Base-by-base conservation (phyloP, 805 yeast species). In the Yamadazyma kitorensis region DNA sequence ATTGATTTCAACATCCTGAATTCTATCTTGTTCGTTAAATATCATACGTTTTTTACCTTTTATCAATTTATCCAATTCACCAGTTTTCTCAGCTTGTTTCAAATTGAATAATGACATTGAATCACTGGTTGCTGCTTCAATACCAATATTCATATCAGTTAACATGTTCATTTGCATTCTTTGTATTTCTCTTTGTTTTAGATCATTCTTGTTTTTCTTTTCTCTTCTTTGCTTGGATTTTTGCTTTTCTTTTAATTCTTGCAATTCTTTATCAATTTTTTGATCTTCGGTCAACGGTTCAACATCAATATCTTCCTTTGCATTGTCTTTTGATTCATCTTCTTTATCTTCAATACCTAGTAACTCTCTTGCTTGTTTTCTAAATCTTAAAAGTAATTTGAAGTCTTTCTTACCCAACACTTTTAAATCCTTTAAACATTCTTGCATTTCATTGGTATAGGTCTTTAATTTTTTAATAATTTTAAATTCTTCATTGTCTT, bases 151-250 rank as follows among this genome's bases (percentile, higher is more conserved):
- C 66, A 74, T 77, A 52, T 95, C 96, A 5, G 96, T 86, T 39
- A 85, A 68, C 96, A 93, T 89, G 59, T 86, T 86, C 91, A 93
- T 82, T 64, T 93, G 97, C 85, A 87, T 82, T 66, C 98, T 78
- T 31, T 74, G 70, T 30, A 91, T 76, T 55, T 91, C 97, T 59
- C 84, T 86, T 57, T 87, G 96, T 52, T 86, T 87, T 43, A 60
- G 45, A 61, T 89, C 96, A 56, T 93, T 88, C 35, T 76, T 75
- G 48, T 72, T 79, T 58, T 96, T 81, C 59, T 81, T 86, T 47
- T 83, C 95, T 53, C 97, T 79, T 59, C 82, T 89, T 30, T 62
- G 63, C 47, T 78, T 77, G 44, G 80, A 72, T 47, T 78, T 73
- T 45, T 84, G 87, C 47, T 76, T 84, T 18, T 78, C 87, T 36